These are phyloP conservation scores for Lizonia empirigonia DNA, from an alignment of 2,329 filamentous ascomycete genomes.

Conservation along the genomic window DNA sequence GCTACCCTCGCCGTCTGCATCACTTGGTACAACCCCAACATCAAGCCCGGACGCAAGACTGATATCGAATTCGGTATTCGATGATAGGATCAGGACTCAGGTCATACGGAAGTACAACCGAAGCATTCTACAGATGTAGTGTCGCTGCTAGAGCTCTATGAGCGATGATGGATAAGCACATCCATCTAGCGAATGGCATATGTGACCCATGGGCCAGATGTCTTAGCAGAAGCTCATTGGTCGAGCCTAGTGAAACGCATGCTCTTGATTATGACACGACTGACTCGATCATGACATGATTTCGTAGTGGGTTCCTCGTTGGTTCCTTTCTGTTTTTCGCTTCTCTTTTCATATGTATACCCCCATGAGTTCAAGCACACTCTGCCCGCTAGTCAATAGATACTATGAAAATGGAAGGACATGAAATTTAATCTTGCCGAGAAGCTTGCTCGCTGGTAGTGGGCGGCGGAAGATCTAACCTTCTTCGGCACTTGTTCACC, in stretches of 20 bases:
- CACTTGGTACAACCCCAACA: conserved; percentile 37
- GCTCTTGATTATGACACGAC: no score
- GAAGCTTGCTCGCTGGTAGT: no score
- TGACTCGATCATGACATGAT: no score
- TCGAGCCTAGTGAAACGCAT: no score
- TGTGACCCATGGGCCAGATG: no score
- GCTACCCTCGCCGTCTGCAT: conserved; percentile 30
- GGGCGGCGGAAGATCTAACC: conserved; percentile 8
- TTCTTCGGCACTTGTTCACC: conserved; percentile 8
- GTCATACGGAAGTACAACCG: not conserved
- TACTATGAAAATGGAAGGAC: not conserved
- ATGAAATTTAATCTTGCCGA: no score
- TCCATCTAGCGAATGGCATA: no score
- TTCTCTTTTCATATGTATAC: not conserved
- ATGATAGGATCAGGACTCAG: conserved; percentile 13
- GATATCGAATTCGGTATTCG: conserved; percentile 29
- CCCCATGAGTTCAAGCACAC: not conserved
- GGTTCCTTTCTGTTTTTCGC: not conserved
- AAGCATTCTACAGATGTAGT: conserved; percentile 4
- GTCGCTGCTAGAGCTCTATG: conserved; percentile 17
- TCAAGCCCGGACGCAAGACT: conserved; percentile 25
- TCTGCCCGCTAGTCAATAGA: not conserved
- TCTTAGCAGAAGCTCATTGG: no score
- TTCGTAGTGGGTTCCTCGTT: no score
- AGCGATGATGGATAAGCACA: not conserved